phyloP scores from a whole-genome alignment of 23 red algal species.

The Pyropia haitanensis region DNA sequence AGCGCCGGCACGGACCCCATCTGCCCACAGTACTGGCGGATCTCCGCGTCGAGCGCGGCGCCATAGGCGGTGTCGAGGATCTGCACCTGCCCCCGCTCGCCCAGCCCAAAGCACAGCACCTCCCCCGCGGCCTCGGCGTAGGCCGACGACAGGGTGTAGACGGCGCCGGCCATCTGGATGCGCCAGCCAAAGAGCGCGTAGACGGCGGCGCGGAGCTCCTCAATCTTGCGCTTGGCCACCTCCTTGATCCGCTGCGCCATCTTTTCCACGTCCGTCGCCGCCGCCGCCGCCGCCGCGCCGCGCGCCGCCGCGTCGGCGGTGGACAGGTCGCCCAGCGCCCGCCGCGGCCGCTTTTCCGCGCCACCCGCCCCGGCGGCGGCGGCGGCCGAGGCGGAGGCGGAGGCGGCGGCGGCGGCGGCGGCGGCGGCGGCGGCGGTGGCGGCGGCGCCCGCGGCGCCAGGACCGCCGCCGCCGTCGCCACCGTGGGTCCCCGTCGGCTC shows the following conservation, averaged over 20 bases:
- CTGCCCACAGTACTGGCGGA: conserved; percentile 38
- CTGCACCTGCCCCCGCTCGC: conserved; percentile 24
- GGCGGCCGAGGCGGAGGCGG: too few species aligned
- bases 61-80: conserved; percentile 57
- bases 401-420: too few species aligned
- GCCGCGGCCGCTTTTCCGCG: too few species aligned
- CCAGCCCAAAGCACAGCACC: conserved; percentile 45
- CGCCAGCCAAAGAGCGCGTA: conserved; percentile 89
- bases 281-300: too few species aligned
- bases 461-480: too few species aligned
- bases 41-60: conserved; percentile 18
- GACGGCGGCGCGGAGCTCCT: conserved; percentile 63
- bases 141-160: conserved; percentile 49
- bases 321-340: too few species aligned
- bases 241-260: conserved; percentile 59
- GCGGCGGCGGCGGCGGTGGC: too few species aligned
- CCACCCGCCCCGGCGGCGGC: too few species aligned
- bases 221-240: conserved; percentile 75
- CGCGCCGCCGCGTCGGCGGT: too few species aligned
- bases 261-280: conserved; percentile 6
- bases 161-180: conserved; percentile 58
- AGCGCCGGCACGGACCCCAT: conserved; percentile 61
- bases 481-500: too few species aligned
- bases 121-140: conserved; percentile 75
- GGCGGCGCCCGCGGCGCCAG: too few species aligned